Conservation (phyloP, 192 early-diverging fungal genomes). For the Coemansia reversa region DNA sequence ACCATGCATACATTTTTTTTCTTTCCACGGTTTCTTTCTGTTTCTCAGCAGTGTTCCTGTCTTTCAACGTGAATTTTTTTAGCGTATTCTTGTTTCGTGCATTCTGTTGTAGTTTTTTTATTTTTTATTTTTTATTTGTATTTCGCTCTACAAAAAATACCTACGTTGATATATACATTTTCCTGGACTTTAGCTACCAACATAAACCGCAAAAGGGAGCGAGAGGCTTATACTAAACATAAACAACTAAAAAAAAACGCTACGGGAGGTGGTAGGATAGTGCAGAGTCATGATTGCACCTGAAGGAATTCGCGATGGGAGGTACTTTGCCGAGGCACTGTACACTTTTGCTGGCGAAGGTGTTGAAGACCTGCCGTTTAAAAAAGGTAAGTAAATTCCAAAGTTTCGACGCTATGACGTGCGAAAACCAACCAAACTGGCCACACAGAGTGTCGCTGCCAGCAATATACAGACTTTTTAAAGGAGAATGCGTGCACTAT, state of each 20-base stretch:
- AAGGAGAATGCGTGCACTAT: neutral
- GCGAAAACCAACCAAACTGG: neutral
- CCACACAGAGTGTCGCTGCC: neutral
- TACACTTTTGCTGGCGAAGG: constrained; percentile 57
- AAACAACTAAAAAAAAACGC: neutral
- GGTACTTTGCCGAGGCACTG: constrained; percentile 52
- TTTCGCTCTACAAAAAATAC: neutral
- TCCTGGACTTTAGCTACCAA: neutral
- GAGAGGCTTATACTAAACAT: neutral
- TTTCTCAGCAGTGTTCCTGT: constrained; percentile 5
- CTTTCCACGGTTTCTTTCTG: neutral
- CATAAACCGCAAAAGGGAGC: neutral
- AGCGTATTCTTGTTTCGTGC: neutral
- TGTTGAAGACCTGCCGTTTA: constrained; percentile 54
- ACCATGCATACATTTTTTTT: neutral
- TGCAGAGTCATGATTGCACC: constrained; percentile 43
- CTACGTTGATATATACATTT: neutral
- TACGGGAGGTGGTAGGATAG: neutral
- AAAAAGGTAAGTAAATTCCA: constrained; percentile 30
- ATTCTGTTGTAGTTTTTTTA: constrained; percentile 2
- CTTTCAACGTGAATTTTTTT: constrained; percentile 5
- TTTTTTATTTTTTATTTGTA: constrained; percentile 4
- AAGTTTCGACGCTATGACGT: neutral
- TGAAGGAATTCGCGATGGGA: constrained; percentile 53
- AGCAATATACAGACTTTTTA: neutral